Conservation (phyloP, 1,284 basidiomycete genomes). For the Schizopora paradoxa region DNA sequence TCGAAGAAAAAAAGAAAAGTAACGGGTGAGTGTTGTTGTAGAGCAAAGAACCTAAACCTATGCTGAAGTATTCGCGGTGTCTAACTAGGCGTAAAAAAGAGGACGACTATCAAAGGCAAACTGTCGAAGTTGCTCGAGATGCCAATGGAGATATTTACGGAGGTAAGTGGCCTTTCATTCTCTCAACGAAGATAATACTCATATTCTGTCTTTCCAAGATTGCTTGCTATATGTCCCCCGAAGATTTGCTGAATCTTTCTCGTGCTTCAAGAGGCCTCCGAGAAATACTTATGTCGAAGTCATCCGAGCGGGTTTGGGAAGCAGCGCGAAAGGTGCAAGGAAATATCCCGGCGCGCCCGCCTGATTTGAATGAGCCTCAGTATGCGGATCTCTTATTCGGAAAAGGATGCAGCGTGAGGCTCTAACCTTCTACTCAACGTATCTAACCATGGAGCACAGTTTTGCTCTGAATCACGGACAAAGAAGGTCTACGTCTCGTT, state of each 20-base stretch:
- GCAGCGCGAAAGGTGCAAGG: background rate
- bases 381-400: background rate
- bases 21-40: no score
- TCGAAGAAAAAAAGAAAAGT: no score
- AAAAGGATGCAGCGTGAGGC: background rate
- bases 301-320: background rate
- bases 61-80: no score
- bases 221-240: background rate
- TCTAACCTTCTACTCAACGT: no score
- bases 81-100: no score
- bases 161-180: constrained; percentile 3
- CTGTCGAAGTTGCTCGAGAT: constrained; percentile 1
- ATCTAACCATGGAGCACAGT: no score
- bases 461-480: no score
- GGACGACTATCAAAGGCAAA: no score
- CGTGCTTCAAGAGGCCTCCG: background rate
- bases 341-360: background rate
- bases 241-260: background rate
- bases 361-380: background rate
- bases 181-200: background rate
- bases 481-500: no score
- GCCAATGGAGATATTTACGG: constrained; percentile 5
- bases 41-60: no score
- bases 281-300: background rate
- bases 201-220: background rate